Evolutionary conservation across 495 filamentous ascomycete genomes (phyloP), one percentile per base, ranked within the genome.

Genomic region (Annulohypoxylon maeteangense): DNA sequence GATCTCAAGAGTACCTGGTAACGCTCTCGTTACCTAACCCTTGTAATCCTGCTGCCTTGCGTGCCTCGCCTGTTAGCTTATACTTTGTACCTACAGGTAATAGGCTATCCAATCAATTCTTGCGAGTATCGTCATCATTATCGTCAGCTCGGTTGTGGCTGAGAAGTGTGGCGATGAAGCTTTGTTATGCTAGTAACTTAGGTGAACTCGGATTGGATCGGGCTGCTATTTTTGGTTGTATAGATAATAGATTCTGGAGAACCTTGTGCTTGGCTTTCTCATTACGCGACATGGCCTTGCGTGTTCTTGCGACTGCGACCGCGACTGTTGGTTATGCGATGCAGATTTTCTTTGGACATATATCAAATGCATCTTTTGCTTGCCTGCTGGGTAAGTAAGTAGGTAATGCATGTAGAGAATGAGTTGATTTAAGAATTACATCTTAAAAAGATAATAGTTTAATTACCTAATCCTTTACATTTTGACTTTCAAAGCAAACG

Each of bases 141-240:
- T 73, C 70, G 70, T 73, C 70, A 73, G 70, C 70, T 66, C 14
- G 25, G 22, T 16, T 69, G 70, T 73, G 65, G 65, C 65, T 73
- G 65, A 65, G 62, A 55, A 25, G 2, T 66, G 70, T 69, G 70
- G 70, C 65, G 12, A 73, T 38, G 20, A 23, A 47, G 34, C 57
- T 65, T 73, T 65, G 54, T 58, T 38, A 36, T 27, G 7, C 18
- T n/a, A 31, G 16, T 54, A 14, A 11, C 7, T 29, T 40, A 48
- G 11, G 20, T 31, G 54, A 62, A 20, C 50, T 57, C 34, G 53
- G 47, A 60, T 32, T 62, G n/a, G 51, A 64, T 72, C 16, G 31
- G 54, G 36, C 20, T 58, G 59, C 70, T 72, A 72, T 65, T 72
- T 72, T 54, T 68, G 65, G 60, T 31, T 11, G 11, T 54, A 50